A percentile compares a stretch with the other conserved stretches of the same genome.
phyloP scores from a whole-genome alignment of 164 flowering plant genomes.

The Tetracentron sinense region DNA sequence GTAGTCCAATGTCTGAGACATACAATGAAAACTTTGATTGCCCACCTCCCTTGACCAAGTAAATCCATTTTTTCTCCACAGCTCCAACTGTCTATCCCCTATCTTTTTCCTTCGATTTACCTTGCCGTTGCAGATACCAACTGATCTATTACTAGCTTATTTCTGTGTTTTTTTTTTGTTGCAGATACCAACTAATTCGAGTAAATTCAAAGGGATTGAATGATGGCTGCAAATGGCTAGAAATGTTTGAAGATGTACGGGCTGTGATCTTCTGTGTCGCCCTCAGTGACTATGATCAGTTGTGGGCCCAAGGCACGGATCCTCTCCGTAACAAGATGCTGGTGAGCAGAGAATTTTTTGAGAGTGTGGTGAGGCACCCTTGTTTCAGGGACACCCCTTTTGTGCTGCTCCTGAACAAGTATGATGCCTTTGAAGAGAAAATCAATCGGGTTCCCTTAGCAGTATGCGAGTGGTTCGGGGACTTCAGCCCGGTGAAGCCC shows the following conservation, averaged over 20 bases:
- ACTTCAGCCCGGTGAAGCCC: conserved; percentile 45
- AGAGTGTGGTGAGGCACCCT: conserved; percentile 42
- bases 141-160: conserved; percentile 25
- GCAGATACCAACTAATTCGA: conserved; percentile 46
- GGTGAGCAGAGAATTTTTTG: conserved; percentile 41
- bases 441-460: conserved; percentile 32
- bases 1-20: conserved; percentile 31
- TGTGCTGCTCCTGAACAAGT: conserved; percentile 49
- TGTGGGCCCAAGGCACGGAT: conserved; percentile 20
- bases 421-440: conserved; percentile 52
- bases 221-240: conserved; percentile 57
- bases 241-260: conserved; percentile 58
- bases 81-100: background rate
- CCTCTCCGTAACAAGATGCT: conserved; percentile 43
- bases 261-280: conserved; percentile 46
- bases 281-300: conserved; percentile 47
- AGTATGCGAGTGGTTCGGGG: conserved; percentile 51
- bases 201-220: conserved; percentile 38
- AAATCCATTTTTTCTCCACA: background rate
- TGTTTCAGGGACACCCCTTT: conserved; percentile 41
- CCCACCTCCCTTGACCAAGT: conserved; percentile 31
- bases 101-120: background rate
- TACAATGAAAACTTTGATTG: conserved; percentile 30
- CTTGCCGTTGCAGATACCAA: conserved; percentile 31
- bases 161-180: background rate